phyloP scores from a whole-genome alignment of 371 early-diverging fungal species.

The Mucor lusitanicus region DNA sequence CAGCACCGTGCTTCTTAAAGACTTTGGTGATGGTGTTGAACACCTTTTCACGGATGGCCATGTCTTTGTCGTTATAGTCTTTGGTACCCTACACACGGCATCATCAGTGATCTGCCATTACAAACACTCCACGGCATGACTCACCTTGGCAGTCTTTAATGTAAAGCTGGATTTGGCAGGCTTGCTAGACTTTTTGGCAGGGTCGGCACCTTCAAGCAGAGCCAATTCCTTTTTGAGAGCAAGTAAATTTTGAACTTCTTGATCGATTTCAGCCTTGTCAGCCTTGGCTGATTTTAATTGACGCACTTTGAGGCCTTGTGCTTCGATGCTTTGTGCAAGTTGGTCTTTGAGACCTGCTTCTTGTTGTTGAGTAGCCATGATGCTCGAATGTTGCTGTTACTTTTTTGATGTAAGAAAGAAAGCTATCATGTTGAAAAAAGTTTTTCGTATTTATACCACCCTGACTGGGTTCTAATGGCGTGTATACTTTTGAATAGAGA shows the following conservation, averaged over 20 bases:
- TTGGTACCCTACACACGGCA: slow-evolving; percentile 82
- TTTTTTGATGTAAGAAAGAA: background rate
- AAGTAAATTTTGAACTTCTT: slow-evolving; percentile 59
- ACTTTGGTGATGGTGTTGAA: slow-evolving; percentile 83
- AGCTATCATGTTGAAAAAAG: background rate
- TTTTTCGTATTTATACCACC: slow-evolving; percentile 1
- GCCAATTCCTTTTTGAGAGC: slow-evolving; percentile 65
- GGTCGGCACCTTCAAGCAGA: slow-evolving; percentile 34
- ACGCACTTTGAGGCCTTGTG: slow-evolving; percentile 65
- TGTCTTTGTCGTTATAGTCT: slow-evolving; percentile 95
- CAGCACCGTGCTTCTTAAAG: slow-evolving; percentile 97
- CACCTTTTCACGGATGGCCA: slow-evolving; percentile 92
- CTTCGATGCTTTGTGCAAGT: slow-evolving; percentile 60
- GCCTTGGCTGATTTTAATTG: slow-evolving; percentile 63
- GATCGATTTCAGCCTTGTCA: slow-evolving; percentile 57
- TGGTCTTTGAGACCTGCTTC: slow-evolving; percentile 32
- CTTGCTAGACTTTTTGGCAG: slow-evolving; percentile 32
- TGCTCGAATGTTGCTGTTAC: background rate
- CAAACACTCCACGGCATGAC: background rate
- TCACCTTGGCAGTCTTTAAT: slow-evolving; percentile 78
- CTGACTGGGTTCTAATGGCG: background rate
- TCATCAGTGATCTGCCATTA: background rate
- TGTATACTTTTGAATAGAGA: background rate
- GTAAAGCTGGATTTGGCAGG: slow-evolving; percentile 47
- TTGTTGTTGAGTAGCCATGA: background rate